Base-by-base conservation (phyloP, 2,329 filamentous ascomycete species). In the Plectosphaerella sp. region DNA sequence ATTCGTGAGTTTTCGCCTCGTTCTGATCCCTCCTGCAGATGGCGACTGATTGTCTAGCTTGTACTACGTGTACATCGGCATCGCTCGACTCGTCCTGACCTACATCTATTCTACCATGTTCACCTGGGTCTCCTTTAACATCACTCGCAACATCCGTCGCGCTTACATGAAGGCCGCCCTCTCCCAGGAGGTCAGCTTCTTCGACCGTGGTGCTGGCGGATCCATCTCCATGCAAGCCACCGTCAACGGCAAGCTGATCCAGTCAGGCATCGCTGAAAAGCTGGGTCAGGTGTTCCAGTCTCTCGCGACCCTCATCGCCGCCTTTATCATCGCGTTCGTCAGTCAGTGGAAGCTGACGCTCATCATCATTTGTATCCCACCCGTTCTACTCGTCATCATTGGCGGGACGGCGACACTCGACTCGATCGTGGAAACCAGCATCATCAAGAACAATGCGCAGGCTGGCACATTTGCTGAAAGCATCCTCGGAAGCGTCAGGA, bases 161-260 rank as follows among this genome's bases (percentile, higher is more conserved):
- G 68, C 69, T 25, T 83, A 79, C 56, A 65, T 83, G 6, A 70
- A 73, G 25, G 66, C 72, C 36, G 70, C 77, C 2, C 66, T 83
- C n/a, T 65, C 75, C 8, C 75, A 80, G 54, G 74, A 78, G 49
- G 68, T 79, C 33, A 68, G 70, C 49, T 76, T 72, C 59, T 80
- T 77, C 54, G 77, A 80, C 57, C 63, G 62, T 33, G 65, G 64
- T 16, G 22, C 33, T 14, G 24, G n/a, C 9, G 49, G 49, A 10
- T 53, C 51, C 42, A 50, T 53, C 33, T 45, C 51, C 28, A 49
- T 49, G 35, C 51, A 53, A 22, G 46, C 51, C 33, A 49, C 47
- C 10, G 49, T 47, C 35, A 53, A 53, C 35, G 51, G 51, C 20
- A 24, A 37, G 28, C 41, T 53, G 15, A 53, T 53, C n/a, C 51